phyloP scores from a whole-genome alignment of 495 filamentous ascomycete genomes.

The Neurospora pannonica region DNA sequence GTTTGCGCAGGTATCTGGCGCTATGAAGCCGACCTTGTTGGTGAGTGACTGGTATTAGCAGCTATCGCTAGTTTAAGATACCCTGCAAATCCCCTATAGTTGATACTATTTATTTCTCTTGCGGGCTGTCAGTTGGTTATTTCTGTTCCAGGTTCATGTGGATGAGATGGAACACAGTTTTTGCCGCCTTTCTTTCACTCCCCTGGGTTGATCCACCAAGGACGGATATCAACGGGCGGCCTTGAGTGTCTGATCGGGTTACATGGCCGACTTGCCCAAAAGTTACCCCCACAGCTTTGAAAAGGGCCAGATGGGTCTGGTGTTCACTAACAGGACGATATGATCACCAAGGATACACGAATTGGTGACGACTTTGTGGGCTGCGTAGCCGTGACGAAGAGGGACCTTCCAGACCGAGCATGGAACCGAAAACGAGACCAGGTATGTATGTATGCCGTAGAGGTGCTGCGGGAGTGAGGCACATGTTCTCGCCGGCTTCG shows the following conservation, averaged over 20 bases:
- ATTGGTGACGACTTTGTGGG: not conserved
- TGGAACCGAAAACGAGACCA: not conserved
- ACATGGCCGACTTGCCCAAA: not conserved
- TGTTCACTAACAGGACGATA: not conserved
- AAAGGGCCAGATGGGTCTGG: not conserved
- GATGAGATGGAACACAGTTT: not conserved
- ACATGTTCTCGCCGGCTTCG: not conserved
- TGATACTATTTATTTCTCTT: not conserved
- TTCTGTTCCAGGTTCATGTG: not conserved
- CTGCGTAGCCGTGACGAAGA: not conserved
- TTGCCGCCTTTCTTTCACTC: not conserved
- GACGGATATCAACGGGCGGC: not conserved
- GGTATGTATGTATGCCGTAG: not conserved
- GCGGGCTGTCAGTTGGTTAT: not conserved
- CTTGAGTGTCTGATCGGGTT: not conserved
- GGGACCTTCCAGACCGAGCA: not conserved
- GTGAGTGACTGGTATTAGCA: not conserved
- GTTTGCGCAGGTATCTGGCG: not conserved
- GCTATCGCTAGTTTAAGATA: not conserved
- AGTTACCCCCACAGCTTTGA: not conserved
- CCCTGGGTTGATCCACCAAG: not conserved
- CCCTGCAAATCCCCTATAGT: not conserved
- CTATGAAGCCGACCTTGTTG: not conserved
- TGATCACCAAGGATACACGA: not conserved
- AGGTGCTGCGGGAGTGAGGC: not conserved